Evolutionary conservation across 495 filamentous ascomycete species (phyloP).

Genomic region (Penicillium steckii): DNA sequence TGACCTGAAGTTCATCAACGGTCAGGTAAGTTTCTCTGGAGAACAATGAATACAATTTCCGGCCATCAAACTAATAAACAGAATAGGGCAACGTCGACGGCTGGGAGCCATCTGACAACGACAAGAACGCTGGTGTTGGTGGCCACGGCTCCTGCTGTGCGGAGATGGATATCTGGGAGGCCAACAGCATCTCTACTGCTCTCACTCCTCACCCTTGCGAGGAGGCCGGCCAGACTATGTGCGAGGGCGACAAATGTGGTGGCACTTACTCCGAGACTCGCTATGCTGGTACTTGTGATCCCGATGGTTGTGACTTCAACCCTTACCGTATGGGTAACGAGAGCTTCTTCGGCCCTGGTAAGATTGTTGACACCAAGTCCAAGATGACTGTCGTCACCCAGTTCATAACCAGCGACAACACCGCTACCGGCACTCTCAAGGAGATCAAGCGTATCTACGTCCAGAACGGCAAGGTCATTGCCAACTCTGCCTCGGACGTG

Average conservation of each 20-base stretch:
- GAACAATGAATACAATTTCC: not conserved
- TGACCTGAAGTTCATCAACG: slow-evolving; percentile 68
- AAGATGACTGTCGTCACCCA: slow-evolving; percentile 70
- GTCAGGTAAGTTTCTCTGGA: slow-evolving; percentile 26
- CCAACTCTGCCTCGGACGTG: slow-evolving; percentile 55
- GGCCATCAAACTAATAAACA: not conserved
- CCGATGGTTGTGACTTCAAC: slow-evolving; percentile 81
- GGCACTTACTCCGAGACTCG: slow-evolving; percentile 41
- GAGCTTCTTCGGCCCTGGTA: slow-evolving; percentile 60
- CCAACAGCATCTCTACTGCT: slow-evolving; percentile 57
- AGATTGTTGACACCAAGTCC: slow-evolving; percentile 61
- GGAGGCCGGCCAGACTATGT: slow-evolving; percentile 53
- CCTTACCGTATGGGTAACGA: slow-evolving; percentile 63
- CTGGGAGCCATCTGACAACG: slow-evolving; percentile 56
- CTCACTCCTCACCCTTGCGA: slow-evolving; percentile 66
- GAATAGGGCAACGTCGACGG: slow-evolving; percentile 54
- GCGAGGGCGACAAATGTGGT: slow-evolving; percentile 56
- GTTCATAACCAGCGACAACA: slow-evolving; percentile 60
- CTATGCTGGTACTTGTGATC: slow-evolving; percentile 63
- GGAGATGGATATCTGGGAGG: slow-evolving; percentile 75
- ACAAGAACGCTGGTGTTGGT: slow-evolving; percentile 59
- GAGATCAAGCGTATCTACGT: slow-evolving; percentile 73
- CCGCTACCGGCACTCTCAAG: slow-evolving; percentile 50
- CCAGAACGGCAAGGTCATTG: slow-evolving; percentile 63
- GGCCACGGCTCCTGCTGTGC: slow-evolving; percentile 66